Evolutionary conservation across 768 basidiomycete species (phyloP), one percentile per base, ranked within the genome.

Genomic region (Mycena sanguinolenta): DNA sequence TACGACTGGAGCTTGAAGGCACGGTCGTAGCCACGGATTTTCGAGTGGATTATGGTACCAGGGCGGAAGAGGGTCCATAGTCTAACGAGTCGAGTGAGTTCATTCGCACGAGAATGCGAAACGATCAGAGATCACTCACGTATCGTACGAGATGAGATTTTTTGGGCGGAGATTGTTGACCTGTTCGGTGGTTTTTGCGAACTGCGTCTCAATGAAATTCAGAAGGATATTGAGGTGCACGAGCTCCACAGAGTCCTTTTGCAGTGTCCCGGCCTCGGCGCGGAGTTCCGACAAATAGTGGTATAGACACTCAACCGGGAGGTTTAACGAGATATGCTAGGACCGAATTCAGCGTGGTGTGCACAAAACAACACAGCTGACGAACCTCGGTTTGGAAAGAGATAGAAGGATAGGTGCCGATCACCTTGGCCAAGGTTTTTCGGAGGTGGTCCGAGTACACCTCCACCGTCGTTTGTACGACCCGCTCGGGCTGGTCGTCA

Each of bases 41-140:
- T 69, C 8, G 68, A 69, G 68, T 69, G 68, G 36, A 64, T 69
- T 19, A 69, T 59, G 1, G 68, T 69, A 2, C 62, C 63, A 4
- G 68, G 68, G 58, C 68, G 68, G 58, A 64, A 69, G 38, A 69
- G 63, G 16, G 68, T 69, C 68, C 68, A 69, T 28, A 69, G 52
- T 2, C 68, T 69, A 19, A 9, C 39, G 21, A 30, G n/a, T 39
- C 10, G 13, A 23, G 52, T 17, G 14, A n/a, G n/a, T n/a, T 34
- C 32, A 34, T 34, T 10, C 32, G 32, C 6, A 34, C 32, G 10
- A 34, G 32, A 16, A 49, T 38, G 27, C 36, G 36, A 28, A 39
- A 39, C 17, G 16, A 14, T 10, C n/a, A n/a, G n/a, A 27, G 25
- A 34, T 30, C 38, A 63, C 68, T 58, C 50, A 69, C 68, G 68